Base-by-base conservation (phyloP, 371 early-diverging fungal species). In the Entomophthora muscae region DNA sequence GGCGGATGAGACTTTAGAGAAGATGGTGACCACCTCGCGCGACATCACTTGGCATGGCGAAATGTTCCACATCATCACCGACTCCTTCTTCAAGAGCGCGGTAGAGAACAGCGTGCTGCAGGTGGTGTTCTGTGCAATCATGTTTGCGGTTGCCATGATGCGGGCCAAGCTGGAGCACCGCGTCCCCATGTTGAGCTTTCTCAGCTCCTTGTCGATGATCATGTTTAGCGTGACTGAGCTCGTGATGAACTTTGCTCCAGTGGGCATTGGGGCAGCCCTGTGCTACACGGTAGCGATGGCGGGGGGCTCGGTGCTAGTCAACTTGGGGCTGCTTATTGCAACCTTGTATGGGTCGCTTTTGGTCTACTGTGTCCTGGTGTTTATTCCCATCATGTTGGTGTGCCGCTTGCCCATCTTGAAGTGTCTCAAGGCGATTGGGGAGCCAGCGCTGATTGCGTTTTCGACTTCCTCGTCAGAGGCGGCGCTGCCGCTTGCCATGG, bases 401-500 rank as follows among this genome's bases (percentile, higher is more conserved):
- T 60, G 71, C 60, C 72, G 76, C 10, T 67, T 88, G 23, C 81
- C 83, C 3, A 65, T 85, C 26, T 51, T 72, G 26, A 78, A 77
- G 1, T 86, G 83, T 70, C 61, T 73, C 57, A 69, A 69, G 22
- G n/a, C n/a, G n/a, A n/a, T n/a, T n/a, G n/a, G n/a, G n/a, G n/a
- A n/a, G n/a, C n/a, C n/a, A n/a, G n/a, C n/a, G n/a, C n/a, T n/a
- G n/a, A n/a, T n/a, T n/a, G n/a, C n/a, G n/a, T n/a, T n/a, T n/a
- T n/a, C n/a, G n/a, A n/a, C n/a, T n/a, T n/a, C n/a, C n/a, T n/a
- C n/a, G n/a, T n/a, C n/a, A n/a, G n/a, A n/a, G n/a, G 72, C 88
- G n/a, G 87, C 86, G 2, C 72, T 89, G 21, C 85, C 86, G 13
- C 74, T 75, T 54, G 90, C 86, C 24, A 79, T 89, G 75, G 82